Evolutionary conservation across 2,329 filamentous ascomycete species (phyloP).

Genomic region (Fusarium mexicanum): DNA sequence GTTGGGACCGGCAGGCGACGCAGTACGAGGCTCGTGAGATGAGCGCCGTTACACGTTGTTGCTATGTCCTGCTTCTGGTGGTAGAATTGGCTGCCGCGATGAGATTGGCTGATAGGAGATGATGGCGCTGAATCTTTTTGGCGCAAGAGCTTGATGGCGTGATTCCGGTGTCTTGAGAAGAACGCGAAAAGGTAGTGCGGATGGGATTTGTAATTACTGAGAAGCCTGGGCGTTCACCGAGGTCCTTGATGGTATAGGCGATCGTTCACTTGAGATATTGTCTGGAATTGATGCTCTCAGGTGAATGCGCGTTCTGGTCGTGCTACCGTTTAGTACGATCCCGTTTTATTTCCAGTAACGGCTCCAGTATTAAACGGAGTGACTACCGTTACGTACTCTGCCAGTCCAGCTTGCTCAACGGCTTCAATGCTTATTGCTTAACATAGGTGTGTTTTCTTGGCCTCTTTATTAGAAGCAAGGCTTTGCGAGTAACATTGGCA

Average conservation of each 20-base stretch:
- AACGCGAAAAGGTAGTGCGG: not conserved
- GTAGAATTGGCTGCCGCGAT: slow-evolving; percentile 8
- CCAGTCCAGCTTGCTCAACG: not conserved
- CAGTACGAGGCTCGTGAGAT: slow-evolving; percentile 3
- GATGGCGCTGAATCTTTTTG: slow-evolving; percentile 15
- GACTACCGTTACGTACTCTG: not conserved
- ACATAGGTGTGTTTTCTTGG: not conserved
- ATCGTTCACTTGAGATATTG: slow-evolving; percentile 24
- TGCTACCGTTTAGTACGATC: slow-evolving; percentile 17
- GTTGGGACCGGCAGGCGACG: not conserved
- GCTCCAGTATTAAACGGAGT: slow-evolving; percentile 22
- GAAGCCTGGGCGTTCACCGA: not conserved
- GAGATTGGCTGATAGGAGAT: slow-evolving; percentile 34
- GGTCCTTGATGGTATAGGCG: not conserved
- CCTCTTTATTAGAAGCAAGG: not conserved
- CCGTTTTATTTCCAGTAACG: slow-evolving; percentile 6
- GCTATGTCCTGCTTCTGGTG: slow-evolving; percentile 13
- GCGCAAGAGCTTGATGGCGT: slow-evolving; percentile 13
- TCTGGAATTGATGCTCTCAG: slow-evolving; percentile 28
- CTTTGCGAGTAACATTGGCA: not conserved
- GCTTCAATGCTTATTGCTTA: not conserved
- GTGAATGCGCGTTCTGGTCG: slow-evolving; percentile 31
- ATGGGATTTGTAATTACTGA: not conserved
- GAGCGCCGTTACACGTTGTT: slow-evolving; percentile 20
- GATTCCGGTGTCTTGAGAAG: not conserved